These are phyloP conservation scores for Uromyces viciae-fabae DNA, from an alignment of 1,284 basidiomycete species.

Conservation along the genomic window DNA sequence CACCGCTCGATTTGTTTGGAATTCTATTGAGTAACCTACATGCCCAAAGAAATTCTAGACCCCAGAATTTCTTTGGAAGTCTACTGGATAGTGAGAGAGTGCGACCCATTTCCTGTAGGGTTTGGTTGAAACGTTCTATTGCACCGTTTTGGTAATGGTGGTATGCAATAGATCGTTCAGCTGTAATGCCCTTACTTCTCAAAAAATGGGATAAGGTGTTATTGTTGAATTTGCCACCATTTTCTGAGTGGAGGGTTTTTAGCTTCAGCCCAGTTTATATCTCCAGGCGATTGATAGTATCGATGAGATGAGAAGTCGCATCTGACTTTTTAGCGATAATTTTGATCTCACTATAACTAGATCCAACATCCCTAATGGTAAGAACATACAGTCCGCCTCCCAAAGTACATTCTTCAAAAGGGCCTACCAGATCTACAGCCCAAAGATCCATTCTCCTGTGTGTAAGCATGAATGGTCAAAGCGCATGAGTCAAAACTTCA, in stretches of 20 bases:
- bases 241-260: constrained; percentile 5
- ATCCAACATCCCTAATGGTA: background rate
- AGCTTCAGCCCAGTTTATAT: background rate
- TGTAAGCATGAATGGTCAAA: too few relatives aligned
- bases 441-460: too few relatives aligned
- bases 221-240: constrained; percentile 13
- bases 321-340: background rate
- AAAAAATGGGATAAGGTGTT: background rate
- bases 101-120: background rate
- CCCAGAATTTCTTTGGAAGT: background rate
- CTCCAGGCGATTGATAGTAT: background rate
- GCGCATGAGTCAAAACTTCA: too few relatives aligned
- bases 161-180: constrained; percentile 6
- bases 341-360: constrained; percentile 13
- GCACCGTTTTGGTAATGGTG: constrained; percentile 28
- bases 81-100: background rate
- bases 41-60: background rate
- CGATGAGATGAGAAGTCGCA: background rate
- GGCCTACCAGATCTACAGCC: constrained; percentile 2
- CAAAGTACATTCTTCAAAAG: background rate
- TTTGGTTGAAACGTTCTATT: background rate
- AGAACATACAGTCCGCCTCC: background rate
- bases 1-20: background rate
- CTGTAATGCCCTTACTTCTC: background rate
- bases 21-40: background rate